phyloP scores from a whole-genome alignment of 805 yeast species.

The Nakazawaea molendinolei region DNA sequence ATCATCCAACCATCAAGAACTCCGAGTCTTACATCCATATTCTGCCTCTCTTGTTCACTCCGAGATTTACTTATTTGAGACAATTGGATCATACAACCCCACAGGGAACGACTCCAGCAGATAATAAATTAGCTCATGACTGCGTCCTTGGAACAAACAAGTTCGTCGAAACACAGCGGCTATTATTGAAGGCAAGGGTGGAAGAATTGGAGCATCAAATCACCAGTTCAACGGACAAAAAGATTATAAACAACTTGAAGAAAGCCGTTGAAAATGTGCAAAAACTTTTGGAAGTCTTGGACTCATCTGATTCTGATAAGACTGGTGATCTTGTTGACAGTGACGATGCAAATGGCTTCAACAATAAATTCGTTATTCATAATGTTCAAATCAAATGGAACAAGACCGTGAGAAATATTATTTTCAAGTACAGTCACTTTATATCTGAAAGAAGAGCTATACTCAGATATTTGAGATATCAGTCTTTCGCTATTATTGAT shows the following conservation, averaged over 20 bases:
- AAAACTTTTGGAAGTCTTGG: constrained; percentile 8
- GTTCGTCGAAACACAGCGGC: constrained; percentile 44
- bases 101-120: constrained; percentile 35
- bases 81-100: constrained; percentile 45
- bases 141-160: constrained; percentile 49
- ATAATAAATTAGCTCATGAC: constrained; percentile 50
- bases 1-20: constrained; percentile 30
- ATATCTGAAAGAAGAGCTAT: constrained; percentile 38
- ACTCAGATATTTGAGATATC: constrained; percentile 36
- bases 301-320: not conserved
- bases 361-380: constrained; percentile 68
- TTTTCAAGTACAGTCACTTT: constrained; percentile 52
- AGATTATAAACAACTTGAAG: constrained; percentile 3
- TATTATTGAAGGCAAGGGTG: constrained; percentile 27
- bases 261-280: constrained; percentile 10
- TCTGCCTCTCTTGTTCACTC: constrained; percentile 59
- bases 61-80: constrained; percentile 62
- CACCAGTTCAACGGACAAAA: constrained; percentile 20
- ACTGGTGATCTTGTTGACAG: constrained; percentile 1
- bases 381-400: constrained; percentile 77
- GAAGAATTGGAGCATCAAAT: constrained; percentile 20
- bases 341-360: constrained; percentile 26
- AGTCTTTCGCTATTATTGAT: constrained; percentile 43
- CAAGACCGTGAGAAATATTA: constrained; percentile 53
- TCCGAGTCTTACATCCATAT: constrained; percentile 39